Base-by-base conservation (phyloP, 306 rosid genomes). In the Erythrophleum fordii region DNA sequence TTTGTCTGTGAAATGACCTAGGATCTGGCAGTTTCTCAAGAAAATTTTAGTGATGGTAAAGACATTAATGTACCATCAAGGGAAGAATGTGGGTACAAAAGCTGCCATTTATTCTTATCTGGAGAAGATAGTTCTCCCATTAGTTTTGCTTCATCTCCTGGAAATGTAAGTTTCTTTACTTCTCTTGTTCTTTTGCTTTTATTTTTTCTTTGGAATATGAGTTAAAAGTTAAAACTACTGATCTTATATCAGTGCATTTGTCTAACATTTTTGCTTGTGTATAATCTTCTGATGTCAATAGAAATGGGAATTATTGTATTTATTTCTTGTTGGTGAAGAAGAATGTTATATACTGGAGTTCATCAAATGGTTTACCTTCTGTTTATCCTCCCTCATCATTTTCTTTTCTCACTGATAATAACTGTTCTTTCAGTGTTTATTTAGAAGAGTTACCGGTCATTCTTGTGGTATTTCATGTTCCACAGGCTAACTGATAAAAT, bases 41-140 rank as follows among this genome's bases (percentile, higher is more conserved):
- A 85, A 56, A 79, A 79, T 60, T 45, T 41, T 56, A 44, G 53
- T 45, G 59, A 23, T 14, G 59, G 58, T 56, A 82, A 86, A 64
- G 87, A 84, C 61, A 78, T 56, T 11, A 64, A 77, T 82, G 73
- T 65, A 23, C 76, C 79, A 48, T 77, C 92, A 82, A 84, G 82
- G 69, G 93, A 89, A 68, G 92, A 88, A 70, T 83, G 80, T 45
- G 74, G 88, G 72, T 85, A 80, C 80, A 89, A 80, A 65, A 83
- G 80, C 82, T 90, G 82, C 75, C 90, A 76, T 72, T 87, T 92
- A 72, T 85, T 92, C 86, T 85, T 92, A 66, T 92, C 97, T 9
- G 97, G 92, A 60, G 88, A 93, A 25, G 88, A 91, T 78, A 77
- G 68, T 84, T 84, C 93, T 56, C 78, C 82, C 9, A 65, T 60